Conservation (phyloP, 2,329 filamentous ascomycete genomes). For the Aspergillus ibericus region DNA sequence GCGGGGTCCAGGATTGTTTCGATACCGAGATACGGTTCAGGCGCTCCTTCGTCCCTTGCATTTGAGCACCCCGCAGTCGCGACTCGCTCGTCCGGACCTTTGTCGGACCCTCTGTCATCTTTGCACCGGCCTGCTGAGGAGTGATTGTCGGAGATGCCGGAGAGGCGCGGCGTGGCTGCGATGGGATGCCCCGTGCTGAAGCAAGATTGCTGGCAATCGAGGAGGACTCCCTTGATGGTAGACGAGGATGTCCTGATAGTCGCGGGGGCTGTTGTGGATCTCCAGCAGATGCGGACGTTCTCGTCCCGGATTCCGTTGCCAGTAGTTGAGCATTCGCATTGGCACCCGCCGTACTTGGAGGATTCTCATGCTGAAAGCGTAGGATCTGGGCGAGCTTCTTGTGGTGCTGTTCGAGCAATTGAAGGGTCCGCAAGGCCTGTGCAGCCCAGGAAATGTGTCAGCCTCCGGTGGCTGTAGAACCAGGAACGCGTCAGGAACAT, state of each 20-base stretch:
- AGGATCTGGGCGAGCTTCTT: slow-evolving; percentile 78
- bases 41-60: slow-evolving; percentile 26
- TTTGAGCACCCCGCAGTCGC: slow-evolving; percentile 23
- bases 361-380: slow-evolving; percentile 63
- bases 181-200: slow-evolving; percentile 75
- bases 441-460: slow-evolving; percentile 23
- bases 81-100: slow-evolving; percentile 33
- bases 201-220: slow-evolving; percentile 88
- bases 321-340: slow-evolving; percentile 20
- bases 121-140: slow-evolving; percentile 70
- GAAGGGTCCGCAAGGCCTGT: slow-evolving; percentile 80
- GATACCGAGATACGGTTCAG: slow-evolving; percentile 22
- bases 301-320: slow-evolving; percentile 21
- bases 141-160: slow-evolving; percentile 72
- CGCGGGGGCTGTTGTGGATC: slow-evolving; percentile 42
- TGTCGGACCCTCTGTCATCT: slow-evolving; percentile 60
- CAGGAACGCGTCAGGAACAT: slow-evolving; percentile 11
- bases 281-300: slow-evolving; percentile 25
- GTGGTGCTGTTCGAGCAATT: slow-evolving; percentile 85
- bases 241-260: slow-evolving; percentile 42
- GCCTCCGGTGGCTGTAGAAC: not conserved
- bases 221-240: slow-evolving; percentile 67
- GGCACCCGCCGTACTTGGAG: slow-evolving; percentile 29
- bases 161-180: slow-evolving; percentile 57
- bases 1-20: slow-evolving; percentile 37